phyloP scores from a whole-genome alignment of 2,329 filamentous ascomycete species.

The Colletotrichum agaves region DNA sequence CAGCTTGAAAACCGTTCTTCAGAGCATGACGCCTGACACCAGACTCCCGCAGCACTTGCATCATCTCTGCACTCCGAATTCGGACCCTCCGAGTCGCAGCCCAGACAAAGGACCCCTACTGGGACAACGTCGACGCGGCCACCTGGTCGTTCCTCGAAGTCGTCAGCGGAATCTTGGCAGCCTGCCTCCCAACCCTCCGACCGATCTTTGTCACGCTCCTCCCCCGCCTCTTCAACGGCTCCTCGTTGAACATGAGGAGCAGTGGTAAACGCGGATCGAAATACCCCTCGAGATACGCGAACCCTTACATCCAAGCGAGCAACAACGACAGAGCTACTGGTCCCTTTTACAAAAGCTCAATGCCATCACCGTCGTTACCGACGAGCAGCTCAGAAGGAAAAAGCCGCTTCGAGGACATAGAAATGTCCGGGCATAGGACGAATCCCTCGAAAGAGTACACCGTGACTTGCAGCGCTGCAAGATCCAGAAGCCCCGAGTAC shows the following conservation, averaged over 20 bases:
- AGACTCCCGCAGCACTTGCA: constrained; percentile 40
- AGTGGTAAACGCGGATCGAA: not conserved
- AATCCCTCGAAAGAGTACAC: not conserved
- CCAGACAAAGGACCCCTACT: constrained; percentile 40
- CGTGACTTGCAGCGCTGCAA: not conserved
- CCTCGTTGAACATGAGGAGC: not conserved
- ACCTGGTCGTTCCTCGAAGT: constrained; percentile 47
- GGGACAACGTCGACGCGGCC: constrained; percentile 46
- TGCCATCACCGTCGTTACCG: not conserved
- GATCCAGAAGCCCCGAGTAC: not conserved
- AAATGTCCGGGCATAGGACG: not conserved
- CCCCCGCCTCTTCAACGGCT: constrained; percentile 38
- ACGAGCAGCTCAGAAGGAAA: constrained; percentile 9
- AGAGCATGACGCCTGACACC: not conserved
- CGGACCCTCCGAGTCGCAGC: constrained; percentile 42
- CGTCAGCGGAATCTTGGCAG: constrained; percentile 44
- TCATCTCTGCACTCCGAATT: constrained; percentile 45
- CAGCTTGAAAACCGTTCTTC: not conserved
- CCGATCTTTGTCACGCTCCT: constrained; percentile 42
- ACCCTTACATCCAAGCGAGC: constrained; percentile 20
- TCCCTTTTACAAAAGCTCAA: not conserved
- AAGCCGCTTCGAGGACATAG: constrained; percentile 13
- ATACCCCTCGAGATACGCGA: constrained; percentile 1
- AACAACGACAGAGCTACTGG: constrained; percentile 37
- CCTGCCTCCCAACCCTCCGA: constrained; percentile 45